Base-by-base conservation (phyloP, 495 filamentous ascomycete species). In the Aspergillus cristatus region DNA sequence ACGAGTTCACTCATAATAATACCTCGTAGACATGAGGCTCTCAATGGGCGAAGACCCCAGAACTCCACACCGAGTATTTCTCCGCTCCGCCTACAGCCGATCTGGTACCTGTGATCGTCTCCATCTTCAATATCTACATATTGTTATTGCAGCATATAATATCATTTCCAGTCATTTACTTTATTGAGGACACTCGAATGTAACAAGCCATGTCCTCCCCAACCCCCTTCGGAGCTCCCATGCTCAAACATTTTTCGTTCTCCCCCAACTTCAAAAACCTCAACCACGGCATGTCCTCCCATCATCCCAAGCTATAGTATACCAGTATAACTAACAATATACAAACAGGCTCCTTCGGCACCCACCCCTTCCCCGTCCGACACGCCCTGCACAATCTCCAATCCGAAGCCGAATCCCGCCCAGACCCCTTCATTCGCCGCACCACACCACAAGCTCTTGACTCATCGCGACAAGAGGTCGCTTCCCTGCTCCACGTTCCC, bases 371-470 rank as follows among this genome's bases (percentile, higher is more conserved):
- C 8, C 40, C 60, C 25, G 67, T 95, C 47, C 72, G 70, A 25
- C 51, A 70, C 4, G 65, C 64, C n/a, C 68, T 78, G 14, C 71
- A 68, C 24, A 35, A 57, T 22, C 79, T 73, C 48, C 76, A 88
- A 57, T 62, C 70, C 38, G 46, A 57, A 1, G 59, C 68, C 37
- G 89, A 96, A 62, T 44, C 66, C 1, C 60, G 53, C 7, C 83
- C 87, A 0, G 85, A 94, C 62, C 50, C 57, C 14, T 96, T 87
- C 62, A 75, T 87, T 46, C 75, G 81, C 14, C 78, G 74, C 43
- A 63, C 70, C 0, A 74, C 75, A 38, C 70, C 76, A 0, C 25
- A 58, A 2, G 56, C 76, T 11, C 72, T 94, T 0, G 74, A 81
- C 48, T 50, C 71, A 31, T 76, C 76, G 3, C 82, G 89, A 13